Base-by-base conservation (phyloP, 306 rosid species). In the Ochetophila trinervis region DNA sequence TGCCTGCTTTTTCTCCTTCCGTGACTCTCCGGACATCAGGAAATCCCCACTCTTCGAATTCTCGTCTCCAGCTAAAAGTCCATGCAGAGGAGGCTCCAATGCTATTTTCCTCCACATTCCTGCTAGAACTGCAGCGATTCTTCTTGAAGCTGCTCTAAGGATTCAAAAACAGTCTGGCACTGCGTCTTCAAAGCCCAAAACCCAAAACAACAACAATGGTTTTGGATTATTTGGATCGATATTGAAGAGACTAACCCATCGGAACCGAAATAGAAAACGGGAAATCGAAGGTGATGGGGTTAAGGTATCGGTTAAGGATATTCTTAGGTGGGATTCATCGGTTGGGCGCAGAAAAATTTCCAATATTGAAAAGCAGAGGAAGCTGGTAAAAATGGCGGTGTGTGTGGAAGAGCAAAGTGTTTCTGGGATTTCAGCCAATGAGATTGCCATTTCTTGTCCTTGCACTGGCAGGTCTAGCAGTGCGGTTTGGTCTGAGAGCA, bases 121-220 rank as follows among this genome's bases (percentile, higher is more conserved):
- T 0, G 74, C 95, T 0, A 69, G 78, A 76, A 94, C 97, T 0
- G 91, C 99, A 0, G 68, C 91, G 27, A 60, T 90, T 36, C 94
- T 94, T 34, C 88, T 90, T 1, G 96, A 94, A 65, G 96, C 99
- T 4, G 88, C 99, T 16, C 62, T 86, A 34, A 79, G 84, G 77
- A 90, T 90, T 70, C 96, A 90, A 63, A 87, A 86, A 58, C 83
- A 88, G 50, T 66, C 86, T 5, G n/a, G n/a, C n/a, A 72, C 80
- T 0, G 17, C 8, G 1, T 17, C 77, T 27, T 17, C 82, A 0
- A 86, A 78, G 69, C 23, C 78, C 20, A 82, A 77, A 75, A 30
- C 73, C 66, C 85, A 67, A 20, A 65, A 19, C 19, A 79, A 54
- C 27, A 84, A 57, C 49, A 63, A 68, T 21, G 69, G 83, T 5